Evolutionary conservation across 805 yeast species (phyloP), one percentile per base, ranked within the genome.

Genomic region (Cyberlindnera japonica): DNA sequence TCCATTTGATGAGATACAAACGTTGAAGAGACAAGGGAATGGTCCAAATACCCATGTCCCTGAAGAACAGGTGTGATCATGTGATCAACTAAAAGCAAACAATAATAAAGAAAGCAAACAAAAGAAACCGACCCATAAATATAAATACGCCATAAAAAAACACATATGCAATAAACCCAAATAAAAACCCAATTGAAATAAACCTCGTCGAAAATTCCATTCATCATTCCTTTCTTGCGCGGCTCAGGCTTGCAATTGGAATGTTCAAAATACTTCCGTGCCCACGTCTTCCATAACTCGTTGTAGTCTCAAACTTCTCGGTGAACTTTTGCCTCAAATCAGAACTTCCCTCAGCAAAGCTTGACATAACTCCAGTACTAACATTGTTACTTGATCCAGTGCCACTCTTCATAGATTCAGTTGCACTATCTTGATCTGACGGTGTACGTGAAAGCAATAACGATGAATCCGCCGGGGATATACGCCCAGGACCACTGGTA

Each of bases 211-310:
- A 8, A 22, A 22, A 9, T 11, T 22, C 24, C 11, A 8, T 22
- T 22, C 24, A 7, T 40, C 38, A 42, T 12, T 50, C 53, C 29
- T 41, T 45, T 25, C 45, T 43, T 11, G 46, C 29, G 17, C 55
- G 43, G 13, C 48, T 43, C 34, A 54, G 16, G 25, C 54, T 54
- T 2, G 54, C 42, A 21, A 54, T 53, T 3, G 55, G 54, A n/a
- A 54, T 51, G 26, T 49, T 52, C 25, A 54, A 28, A 13, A 54
- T 51, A 15, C 51, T 45, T 5, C 40, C 45, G 29, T 44, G 49
- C 2, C 37, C 34, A 24, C 33, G 20, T 19, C 28, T 33, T 18
- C 28, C 33, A 24, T 28, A 35, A 12, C 37, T 41, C 1, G 47
- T 27, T 13, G 33, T 41, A 22, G 15, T 31, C 18, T 47, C 51